These are phyloP conservation scores for Didymella arachidicola DNA, from an alignment of 2,329 filamentous ascomycete genomes.

Conservation along the genomic window DNA sequence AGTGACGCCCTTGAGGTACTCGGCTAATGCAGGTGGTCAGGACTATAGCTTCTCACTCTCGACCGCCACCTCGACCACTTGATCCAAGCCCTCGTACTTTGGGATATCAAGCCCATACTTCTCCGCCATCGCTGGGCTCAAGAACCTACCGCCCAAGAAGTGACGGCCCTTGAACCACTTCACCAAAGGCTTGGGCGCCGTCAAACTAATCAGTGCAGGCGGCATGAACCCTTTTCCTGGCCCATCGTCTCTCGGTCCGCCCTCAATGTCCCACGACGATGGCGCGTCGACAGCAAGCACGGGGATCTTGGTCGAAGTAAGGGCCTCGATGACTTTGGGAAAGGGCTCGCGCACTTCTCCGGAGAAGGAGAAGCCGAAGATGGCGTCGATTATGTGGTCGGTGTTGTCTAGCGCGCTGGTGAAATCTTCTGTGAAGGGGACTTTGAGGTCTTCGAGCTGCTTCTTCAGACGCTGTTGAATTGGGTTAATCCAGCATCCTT, in stretches of 20 bases:
- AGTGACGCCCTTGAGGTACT: no score
- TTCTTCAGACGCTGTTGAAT: slow-evolving; percentile 73
- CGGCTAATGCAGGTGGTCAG: no score
- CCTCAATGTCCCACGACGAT: slow-evolving; percentile 92
- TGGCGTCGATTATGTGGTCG: slow-evolving; percentile 88
- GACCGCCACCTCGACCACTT: slow-evolving; percentile 76
- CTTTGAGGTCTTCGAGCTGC: slow-evolving; percentile 81
- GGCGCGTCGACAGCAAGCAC: slow-evolving; percentile 92
- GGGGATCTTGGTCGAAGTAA: slow-evolving; percentile 76
- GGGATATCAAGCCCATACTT: slow-evolving; percentile 89
- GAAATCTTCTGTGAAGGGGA: slow-evolving; percentile 88
- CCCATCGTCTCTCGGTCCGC: slow-evolving; percentile 78
- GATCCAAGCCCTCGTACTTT: slow-evolving; percentile 83
- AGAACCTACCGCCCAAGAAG: slow-evolving; percentile 91
- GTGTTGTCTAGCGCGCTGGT: slow-evolving; percentile 68
- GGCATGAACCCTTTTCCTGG: slow-evolving; percentile 84
- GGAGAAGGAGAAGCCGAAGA: slow-evolving; percentile 95
- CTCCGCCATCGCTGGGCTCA: slow-evolving; percentile 76
- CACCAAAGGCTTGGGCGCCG: slow-evolving; percentile 89
- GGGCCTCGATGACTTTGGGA: slow-evolving; percentile 76
- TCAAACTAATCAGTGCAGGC: slow-evolving; percentile 81
- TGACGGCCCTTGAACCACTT: slow-evolving; percentile 85
- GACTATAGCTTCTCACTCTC: slow-evolving; percentile 33
- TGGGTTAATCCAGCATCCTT: slow-evolving; percentile 12
- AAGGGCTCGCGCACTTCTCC: slow-evolving; percentile 95